Evolutionary conservation across 164 flowering plant genomes (phyloP).

Genomic region (Liriodendron chinense): DNA sequence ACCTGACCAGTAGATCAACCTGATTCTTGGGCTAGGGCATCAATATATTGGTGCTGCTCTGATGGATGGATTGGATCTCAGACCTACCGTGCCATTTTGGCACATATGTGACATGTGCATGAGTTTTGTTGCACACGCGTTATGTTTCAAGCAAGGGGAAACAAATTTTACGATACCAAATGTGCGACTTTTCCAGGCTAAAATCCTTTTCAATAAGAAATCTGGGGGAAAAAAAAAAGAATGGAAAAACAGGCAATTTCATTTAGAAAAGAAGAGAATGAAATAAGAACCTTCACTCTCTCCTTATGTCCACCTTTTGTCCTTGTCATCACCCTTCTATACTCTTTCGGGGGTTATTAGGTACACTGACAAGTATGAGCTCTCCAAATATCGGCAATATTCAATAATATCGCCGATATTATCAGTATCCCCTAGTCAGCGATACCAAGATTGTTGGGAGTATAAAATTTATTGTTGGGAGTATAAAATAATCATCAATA

Average conservation of each 20-base stretch:
- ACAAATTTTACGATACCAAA: not conserved
- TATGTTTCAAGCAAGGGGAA: not conserved
- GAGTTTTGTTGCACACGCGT: too few species aligned
- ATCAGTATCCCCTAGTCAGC: too few species aligned
- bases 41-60: not conserved
- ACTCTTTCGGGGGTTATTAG: not conserved
- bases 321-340: not conserved
- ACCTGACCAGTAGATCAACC: too few species aligned
- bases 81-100: not conserved
- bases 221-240: not conserved
- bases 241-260: not conserved
- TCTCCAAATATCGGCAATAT: not conserved
- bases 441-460: too few species aligned
- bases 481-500: too few species aligned
- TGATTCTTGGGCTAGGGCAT: not conserved
- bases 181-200: not conserved
- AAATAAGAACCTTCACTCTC: not conserved
- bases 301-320: not conserved
- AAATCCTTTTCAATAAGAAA: not conserved
- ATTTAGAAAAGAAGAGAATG: not conserved
- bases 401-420: too few species aligned
- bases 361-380: not conserved
- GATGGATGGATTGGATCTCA: not conserved
- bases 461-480: too few species aligned
- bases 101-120: too few species aligned